Evolutionary conservation across 2,329 filamentous ascomycete genomes (phyloP).

Genomic region (Chalara sp.): DNA sequence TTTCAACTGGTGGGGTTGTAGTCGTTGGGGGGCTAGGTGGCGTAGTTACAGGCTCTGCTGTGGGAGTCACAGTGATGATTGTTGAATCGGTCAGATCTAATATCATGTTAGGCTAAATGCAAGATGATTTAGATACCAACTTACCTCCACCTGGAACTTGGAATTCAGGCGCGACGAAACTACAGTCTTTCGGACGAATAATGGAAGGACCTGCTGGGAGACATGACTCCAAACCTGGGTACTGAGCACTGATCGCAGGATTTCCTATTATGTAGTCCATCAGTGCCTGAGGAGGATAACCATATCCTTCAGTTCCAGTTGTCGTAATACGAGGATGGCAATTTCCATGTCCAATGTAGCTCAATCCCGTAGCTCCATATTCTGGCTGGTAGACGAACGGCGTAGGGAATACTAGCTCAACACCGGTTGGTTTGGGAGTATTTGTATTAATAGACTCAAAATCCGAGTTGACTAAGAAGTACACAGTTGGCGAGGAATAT

Average conservation of each 20-base stretch:
- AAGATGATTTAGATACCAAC: background rate
- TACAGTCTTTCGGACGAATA: background rate
- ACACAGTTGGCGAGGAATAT: background rate
- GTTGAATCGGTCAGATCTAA: background rate
- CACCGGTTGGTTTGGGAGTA: background rate
- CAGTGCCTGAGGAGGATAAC: background rate
- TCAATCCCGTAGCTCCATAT: background rate
- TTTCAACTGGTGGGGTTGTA: background rate
- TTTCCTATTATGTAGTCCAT: constrained; percentile 1
- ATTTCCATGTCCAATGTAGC: background rate
- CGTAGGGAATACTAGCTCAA: background rate
- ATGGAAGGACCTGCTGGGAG: background rate
- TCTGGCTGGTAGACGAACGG: constrained; percentile 1
- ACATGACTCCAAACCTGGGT: background rate
- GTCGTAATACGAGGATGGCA: background rate
- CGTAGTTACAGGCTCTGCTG: background rate
- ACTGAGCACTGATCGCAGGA: background rate
- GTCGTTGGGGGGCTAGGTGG: background rate
- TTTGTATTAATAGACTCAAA: background rate
- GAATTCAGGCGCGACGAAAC: background rate
- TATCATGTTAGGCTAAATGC: background rate
- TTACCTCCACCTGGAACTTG: background rate
- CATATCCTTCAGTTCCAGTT: background rate
- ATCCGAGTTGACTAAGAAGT: background rate
- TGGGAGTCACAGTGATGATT: background rate